These are phyloP conservation scores for Aspergillus luchuensis DNA, from an alignment of 2,329 filamentous ascomycete genomes.

Conservation along the genomic window DNA sequence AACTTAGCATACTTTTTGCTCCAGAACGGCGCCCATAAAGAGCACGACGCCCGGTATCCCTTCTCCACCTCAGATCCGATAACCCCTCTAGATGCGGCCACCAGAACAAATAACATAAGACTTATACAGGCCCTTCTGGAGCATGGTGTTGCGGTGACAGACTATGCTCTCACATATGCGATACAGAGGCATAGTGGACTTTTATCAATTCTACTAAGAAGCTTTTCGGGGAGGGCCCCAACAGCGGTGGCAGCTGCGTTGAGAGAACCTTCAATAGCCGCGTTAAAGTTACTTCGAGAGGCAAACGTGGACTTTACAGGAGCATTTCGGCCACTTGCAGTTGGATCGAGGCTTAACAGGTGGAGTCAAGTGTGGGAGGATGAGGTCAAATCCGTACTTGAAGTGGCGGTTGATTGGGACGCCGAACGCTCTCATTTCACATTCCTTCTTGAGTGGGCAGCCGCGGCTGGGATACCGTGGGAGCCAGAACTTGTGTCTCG, in stretches of 20 bases:
- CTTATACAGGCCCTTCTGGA: background rate
- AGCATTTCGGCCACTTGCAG: background rate
- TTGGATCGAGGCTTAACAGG: too few relatives aligned
- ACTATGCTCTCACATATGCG: background rate
- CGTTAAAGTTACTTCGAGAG: background rate
- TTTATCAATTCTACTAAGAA: background rate
- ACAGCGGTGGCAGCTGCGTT: background rate
- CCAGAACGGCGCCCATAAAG: background rate
- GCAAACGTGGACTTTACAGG: background rate
- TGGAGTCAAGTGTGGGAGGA: too few relatives aligned
- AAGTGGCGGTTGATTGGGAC: background rate
- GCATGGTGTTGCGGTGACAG: background rate
- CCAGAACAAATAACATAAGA: background rate
- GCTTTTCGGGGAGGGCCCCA: background rate
- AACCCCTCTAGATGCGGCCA: background rate
- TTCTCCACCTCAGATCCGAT: accelerated
- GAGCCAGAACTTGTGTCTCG: background rate
- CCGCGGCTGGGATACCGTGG: background rate
- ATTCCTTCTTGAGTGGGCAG: background rate
- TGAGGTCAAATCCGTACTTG: background rate
- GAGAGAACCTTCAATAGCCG: background rate
- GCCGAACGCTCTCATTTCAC: background rate
- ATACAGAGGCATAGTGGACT: background rate
- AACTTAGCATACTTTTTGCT: background rate
- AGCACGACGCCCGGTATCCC: background rate